Evolutionary conservation across 305 asterid species (phyloP), one percentile per base, ranked within the genome.

Genomic region (Fraxinus sp.): DNA sequence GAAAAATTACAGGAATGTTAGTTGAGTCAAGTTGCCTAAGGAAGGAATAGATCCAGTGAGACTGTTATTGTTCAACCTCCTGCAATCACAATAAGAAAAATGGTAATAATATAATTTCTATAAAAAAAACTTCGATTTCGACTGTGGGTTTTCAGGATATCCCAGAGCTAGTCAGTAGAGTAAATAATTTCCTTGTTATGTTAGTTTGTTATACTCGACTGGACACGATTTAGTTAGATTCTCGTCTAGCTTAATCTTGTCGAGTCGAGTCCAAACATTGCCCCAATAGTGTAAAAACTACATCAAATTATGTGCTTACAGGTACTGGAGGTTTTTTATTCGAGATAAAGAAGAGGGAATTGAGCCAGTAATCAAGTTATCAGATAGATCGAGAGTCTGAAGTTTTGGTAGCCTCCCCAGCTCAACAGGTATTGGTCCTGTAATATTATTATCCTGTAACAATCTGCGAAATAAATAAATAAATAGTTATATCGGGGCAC

Each of bases 1-100:
- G 86, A 90, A 86, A 7, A 71, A 85, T 88, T 95, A 95, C 99
- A 92, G 85, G 83, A 93, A 88, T 55, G 85, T 92, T 36, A 95
- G 95, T 86, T 89, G 97, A 71, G 97, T 92, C 92, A 94, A 88
- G 91, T 91, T 94, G 72, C 89, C 91, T 84, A 92, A 80, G 35
- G 81, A 72, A 44, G 99, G 98, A 81, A 95, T 86, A 55, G 93
- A 84, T 86, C 98, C 99, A 64, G 79, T 87, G 18, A 95, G 93
- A 86, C 92, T 91, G 80, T 95, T 95, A 80, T 93, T 93, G 89
- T 89, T 95, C 82, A 95, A 87, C 89, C 93, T 93, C 97, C 99
- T 95, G 91, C 77, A 77, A 33, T 57, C 84, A 85, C 37, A 33
- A 59, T 78, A 57, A 37, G 5, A 78, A 35, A 2, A 64, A 20